Evolutionary conservation across 1,139 yeast genomes (phyloP).

Genomic region (Ogataea hybrid): DNA sequence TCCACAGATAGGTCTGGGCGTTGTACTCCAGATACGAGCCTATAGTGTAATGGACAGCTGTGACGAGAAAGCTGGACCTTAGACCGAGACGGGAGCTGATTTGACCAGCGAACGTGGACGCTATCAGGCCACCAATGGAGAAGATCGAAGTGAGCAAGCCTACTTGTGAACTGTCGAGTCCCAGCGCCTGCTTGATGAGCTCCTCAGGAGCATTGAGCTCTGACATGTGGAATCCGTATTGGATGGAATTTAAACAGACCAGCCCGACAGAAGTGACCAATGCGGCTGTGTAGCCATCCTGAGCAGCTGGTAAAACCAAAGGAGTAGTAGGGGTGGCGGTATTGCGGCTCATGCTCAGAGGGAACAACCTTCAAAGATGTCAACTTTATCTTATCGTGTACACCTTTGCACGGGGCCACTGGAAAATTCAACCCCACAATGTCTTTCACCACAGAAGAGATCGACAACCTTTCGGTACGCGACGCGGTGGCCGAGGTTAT

Average conservation of each 20-base stretch:
- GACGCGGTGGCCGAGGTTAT: slow-evolving; percentile 11
- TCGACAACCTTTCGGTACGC: slow-evolving; percentile 11
- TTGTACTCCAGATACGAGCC: slow-evolving; percentile 68
- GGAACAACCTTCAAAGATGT: not conserved
- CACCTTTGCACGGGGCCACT: slow-evolving; percentile 2
- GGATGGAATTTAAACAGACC: slow-evolving; percentile 73
- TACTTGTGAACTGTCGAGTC: slow-evolving; percentile 47
- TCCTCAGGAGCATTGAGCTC: slow-evolving; percentile 83
- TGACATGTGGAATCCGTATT: slow-evolving; percentile 87
- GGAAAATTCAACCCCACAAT: slow-evolving; percentile 2
- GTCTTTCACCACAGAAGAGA: not conserved
- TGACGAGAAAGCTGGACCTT: slow-evolving; percentile 50
- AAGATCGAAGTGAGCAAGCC: slow-evolving; percentile 84
- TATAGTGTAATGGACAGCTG: slow-evolving; percentile 48
- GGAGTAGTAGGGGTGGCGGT: slow-evolving; percentile 10
- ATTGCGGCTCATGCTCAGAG: not conserved
- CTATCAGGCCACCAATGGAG: slow-evolving; percentile 81
- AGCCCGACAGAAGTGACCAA: slow-evolving; percentile 37
- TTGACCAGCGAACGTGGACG: slow-evolving; percentile 70
- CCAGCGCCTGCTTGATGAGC: slow-evolving; percentile 36
- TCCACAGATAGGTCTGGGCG: slow-evolving; percentile 41
- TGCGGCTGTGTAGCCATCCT: slow-evolving; percentile 16
- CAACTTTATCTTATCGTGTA: slow-evolving; percentile 4
- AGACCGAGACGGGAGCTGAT: slow-evolving; percentile 74
- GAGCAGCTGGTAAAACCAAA: slow-evolving; percentile 6